Conservation (phyloP, 139 green algal species). For the Chlamydomonas incerta region DNA sequence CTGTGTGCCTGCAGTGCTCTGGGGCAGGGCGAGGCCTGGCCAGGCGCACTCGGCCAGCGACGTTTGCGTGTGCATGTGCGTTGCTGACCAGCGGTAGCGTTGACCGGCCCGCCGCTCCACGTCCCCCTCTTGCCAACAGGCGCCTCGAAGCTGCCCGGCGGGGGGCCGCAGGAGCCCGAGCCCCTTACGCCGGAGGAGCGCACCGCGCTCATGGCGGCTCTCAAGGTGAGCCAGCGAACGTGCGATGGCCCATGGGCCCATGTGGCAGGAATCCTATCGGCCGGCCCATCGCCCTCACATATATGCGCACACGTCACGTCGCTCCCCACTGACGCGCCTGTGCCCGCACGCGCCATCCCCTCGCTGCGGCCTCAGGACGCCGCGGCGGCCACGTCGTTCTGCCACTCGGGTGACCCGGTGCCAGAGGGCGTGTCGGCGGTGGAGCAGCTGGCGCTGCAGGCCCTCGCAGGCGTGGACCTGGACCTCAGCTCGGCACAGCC, state of each 20-base stretch:
- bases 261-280: no score
- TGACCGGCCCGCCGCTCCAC: no score
- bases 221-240: background rate
- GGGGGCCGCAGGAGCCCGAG: background rate
- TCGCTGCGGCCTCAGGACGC: no score
- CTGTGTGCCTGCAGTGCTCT: no score
- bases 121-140: background rate
- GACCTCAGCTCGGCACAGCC: background rate
- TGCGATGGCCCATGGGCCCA: no score
- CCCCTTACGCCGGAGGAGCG: constrained; percentile 11
- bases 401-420: background rate
- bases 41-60: no score
- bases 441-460: constrained; percentile 30
- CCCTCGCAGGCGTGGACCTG: constrained; percentile 6
- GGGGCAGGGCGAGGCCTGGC: no score
- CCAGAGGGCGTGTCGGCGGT: constrained; percentile 19
- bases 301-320: no score
- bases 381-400: background rate
- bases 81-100: background rate
- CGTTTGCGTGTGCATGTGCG: no score
- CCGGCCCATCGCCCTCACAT: no score
- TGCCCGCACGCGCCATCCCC: no score
- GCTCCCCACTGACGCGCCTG: no score
- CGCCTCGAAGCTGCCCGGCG: background rate
- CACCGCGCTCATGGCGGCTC: background rate